Evolutionary conservation across 352 stramenopile genomes (phyloP).

Genomic region (Aphanomyces invadans): DNA sequence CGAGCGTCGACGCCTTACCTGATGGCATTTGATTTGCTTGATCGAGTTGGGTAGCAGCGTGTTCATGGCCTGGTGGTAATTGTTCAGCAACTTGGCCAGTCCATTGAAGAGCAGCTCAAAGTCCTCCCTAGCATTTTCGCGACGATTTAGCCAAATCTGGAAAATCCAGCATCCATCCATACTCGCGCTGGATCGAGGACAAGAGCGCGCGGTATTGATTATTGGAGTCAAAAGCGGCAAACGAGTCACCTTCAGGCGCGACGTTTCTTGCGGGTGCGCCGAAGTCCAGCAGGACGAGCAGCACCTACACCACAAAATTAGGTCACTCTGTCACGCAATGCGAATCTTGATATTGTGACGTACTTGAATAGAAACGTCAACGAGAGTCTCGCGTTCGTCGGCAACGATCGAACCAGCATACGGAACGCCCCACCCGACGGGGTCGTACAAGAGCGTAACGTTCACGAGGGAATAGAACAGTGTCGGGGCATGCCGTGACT

Average conservation of each 20-base stretch:
- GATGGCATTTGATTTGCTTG: conserved; percentile 93
- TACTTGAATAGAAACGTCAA: conserved; percentile 66
- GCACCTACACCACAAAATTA: conserved; percentile 62
- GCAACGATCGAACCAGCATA: conserved; percentile 86
- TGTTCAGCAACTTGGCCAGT: conserved; percentile 94
- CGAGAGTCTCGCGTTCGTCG: conserved; percentile 83
- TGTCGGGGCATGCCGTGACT: conserved; percentile 90
- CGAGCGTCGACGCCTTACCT: too few species aligned
- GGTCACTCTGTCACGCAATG: neutral
- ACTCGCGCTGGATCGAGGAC: conserved; percentile 53
- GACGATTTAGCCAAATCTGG: too few species aligned
- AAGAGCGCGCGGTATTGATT: conserved; percentile 71
- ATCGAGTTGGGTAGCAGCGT: conserved; percentile 91
- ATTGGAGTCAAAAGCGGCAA: conserved; percentile 1
- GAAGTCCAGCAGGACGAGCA: conserved; percentile 94
- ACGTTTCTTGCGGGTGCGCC: conserved; percentile 42
- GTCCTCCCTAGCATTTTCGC: conserved; percentile 56
- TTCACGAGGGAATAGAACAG: conserved; percentile 97
- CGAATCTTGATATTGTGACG: neutral
- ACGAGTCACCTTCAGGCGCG: neutral
- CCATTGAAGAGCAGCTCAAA: conserved; percentile 91
- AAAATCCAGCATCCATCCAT: neutral
- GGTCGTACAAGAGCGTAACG: conserved; percentile 91
- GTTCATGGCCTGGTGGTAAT: conserved; percentile 91
- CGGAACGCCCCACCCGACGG: conserved; percentile 82